Percentiles rank a stretch among this genome's conserved stretches.
phyloP scores from a whole-genome alignment of 2,329 filamentous ascomycete species.

The Cryphonectria japonica region DNA sequence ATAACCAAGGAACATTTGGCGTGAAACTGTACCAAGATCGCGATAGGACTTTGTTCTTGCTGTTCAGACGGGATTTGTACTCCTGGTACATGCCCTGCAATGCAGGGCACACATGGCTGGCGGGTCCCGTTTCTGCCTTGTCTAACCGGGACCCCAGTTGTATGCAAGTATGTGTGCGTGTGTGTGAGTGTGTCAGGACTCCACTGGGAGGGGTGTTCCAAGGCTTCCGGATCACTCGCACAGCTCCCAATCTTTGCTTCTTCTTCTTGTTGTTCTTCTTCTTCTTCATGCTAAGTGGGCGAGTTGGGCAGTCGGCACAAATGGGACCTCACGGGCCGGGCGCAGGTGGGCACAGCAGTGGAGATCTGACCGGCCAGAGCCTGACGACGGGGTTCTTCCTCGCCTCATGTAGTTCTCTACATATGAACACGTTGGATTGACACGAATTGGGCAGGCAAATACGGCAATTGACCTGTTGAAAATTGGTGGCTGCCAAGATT shows the following conservation, averaged over 20 bases:
- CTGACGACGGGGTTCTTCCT: background rate
- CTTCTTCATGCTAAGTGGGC: background rate
- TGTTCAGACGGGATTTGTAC: conserved; percentile 11
- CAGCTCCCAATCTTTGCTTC: background rate
- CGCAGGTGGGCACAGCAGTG: background rate
- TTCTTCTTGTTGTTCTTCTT: too few relatives aligned
- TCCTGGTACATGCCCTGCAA: background rate
- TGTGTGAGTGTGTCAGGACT: background rate
- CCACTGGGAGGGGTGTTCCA: background rate
- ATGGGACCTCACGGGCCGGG: background rate
- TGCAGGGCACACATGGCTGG: conserved; percentile 15
- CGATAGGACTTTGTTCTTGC: conserved; percentile 16
- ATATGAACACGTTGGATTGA: background rate
- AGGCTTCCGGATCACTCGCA: background rate
- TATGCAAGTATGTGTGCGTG: too few relatives aligned
- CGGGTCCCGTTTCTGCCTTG: conserved; percentile 7
- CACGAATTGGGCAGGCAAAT: background rate
- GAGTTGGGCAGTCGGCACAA: background rate
- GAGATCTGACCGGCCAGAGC: background rate
- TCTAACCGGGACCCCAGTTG: background rate
- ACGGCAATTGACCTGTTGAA: background rate
- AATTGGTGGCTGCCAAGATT: background rate
- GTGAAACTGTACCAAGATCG: conserved; percentile 26
- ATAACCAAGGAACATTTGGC: conserved; percentile 18
- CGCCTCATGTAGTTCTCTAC: background rate